These are phyloP conservation scores for Malassezia cuniculi DNA, from an alignment of 1,284 basidiomycete genomes.

Conservation along the genomic window DNA sequence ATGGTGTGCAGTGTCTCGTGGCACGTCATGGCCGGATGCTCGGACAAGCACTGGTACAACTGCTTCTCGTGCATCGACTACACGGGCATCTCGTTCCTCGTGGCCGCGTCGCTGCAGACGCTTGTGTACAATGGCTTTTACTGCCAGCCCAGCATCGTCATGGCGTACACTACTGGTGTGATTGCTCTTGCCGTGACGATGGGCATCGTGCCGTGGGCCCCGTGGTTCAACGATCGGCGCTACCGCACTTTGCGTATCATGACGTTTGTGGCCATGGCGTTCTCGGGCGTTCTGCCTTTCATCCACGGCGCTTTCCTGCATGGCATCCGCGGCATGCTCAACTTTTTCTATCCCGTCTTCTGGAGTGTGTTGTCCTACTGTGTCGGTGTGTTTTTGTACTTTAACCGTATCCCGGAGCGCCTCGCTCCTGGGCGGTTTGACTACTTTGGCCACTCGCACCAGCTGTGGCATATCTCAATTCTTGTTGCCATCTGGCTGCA, in stretches of 20 bases:
- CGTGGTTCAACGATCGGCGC: slow-evolving; percentile 39
- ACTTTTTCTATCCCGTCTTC: slow-evolving; percentile 37
- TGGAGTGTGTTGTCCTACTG: slow-evolving; percentile 35
- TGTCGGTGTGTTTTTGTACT: slow-evolving; percentile 36
- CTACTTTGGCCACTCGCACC: slow-evolving; percentile 38
- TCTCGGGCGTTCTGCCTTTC: slow-evolving; percentile 36
- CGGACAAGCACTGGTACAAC: slow-evolving; percentile 36
- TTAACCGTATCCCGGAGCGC: slow-evolving; percentile 36
- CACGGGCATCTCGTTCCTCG: slow-evolving; percentile 42
- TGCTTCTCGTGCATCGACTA: slow-evolving; percentile 43
- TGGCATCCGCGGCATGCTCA: slow-evolving; percentile 25
- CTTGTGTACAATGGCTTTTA: slow-evolving; percentile 44
- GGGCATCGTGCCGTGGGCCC: slow-evolving; percentile 38
- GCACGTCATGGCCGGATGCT: slow-evolving; percentile 44
- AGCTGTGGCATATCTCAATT: slow-evolving; percentile 42
- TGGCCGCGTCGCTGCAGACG: slow-evolving; percentile 40
- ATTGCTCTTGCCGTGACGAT: slow-evolving; percentile 31
- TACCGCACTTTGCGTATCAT: slow-evolving; percentile 36
- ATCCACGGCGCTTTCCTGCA: slow-evolving; percentile 37
- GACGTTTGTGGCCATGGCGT: slow-evolving; percentile 38
- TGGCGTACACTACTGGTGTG: slow-evolving; percentile 34
- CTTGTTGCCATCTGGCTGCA: slow-evolving; percentile 39
- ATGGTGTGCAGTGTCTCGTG: slow-evolving; percentile 35
- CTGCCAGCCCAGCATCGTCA: slow-evolving; percentile 40
- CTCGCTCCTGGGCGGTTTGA: slow-evolving; percentile 38